Base-by-base conservation (phyloP, 768 basidiomycete genomes). In the Candolleomyces aberdarensis region DNA sequence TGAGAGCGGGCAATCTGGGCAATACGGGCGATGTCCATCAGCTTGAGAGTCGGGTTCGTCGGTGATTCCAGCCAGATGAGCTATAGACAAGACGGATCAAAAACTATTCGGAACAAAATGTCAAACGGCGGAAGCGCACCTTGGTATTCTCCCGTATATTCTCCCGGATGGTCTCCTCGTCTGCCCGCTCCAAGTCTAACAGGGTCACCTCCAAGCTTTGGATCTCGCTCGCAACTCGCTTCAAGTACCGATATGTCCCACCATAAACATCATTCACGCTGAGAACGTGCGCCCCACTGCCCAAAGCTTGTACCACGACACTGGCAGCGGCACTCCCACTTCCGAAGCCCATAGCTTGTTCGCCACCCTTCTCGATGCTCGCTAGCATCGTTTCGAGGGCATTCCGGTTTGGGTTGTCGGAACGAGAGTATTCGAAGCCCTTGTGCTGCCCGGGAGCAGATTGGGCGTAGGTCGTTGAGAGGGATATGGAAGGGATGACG, bases 21-120 rank as follows among this genome's bases (percentile, higher is more conserved):
- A 64, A 98, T 84, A 58, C 85, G 83, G 0, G 80, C 74, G 70
- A 98, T 87, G 68, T 94, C 90, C 43, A 96, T 86, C 43, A 98
- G 76, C 17, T 91, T 86, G 10, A 98, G 86, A 1, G 93, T 93
- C 0, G 96, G 96, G 76, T 98, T 98, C 3, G 96, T 98, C 0
- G 95, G 96, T 0, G 92, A 81, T 74, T 99, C 96, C 65, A 97
- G 86, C 94, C 95, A 98, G 59, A 99, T 83, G 11, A 97, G 79
- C 92, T 96, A 62, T 10, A 17, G 22, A 57, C 58, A 15, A 54
- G 26, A 46, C 52, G 8, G 49, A 56, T 6, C 26, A 26, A 26
- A 54, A 29, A 39, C 46, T 50, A 49, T 26, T 26, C 26, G 26
- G 26, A 26, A 26, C 26, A 26, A 26, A 26, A 26, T 26, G 26